Base-by-base conservation (phyloP, 2,329 filamentous ascomycete species). In the Graphium sp. region DNA sequence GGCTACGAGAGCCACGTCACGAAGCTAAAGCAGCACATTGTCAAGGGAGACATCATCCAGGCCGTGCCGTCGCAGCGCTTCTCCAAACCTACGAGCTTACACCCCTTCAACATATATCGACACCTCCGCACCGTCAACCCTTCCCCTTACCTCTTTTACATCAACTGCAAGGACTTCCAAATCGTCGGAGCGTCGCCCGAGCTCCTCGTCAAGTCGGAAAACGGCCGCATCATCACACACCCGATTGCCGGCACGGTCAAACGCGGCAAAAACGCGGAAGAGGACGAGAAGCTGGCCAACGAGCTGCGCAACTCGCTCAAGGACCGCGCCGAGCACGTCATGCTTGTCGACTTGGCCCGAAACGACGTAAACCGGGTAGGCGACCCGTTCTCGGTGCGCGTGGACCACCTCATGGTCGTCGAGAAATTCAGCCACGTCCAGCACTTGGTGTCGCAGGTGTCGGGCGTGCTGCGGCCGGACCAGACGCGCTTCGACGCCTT, bases 61-160 rank as follows among this genome's bases (percentile, higher is more conserved):
- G 83, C 84, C 1, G 89, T 98, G 11, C 89, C 89, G 2, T 94
- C 84, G 23, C 89, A 98, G 55, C 74, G 89, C 29, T 81, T 95
- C 46, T 76, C 85, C 6, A 71, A 87, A 17, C 85, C 85, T 10
- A 98, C 89, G 3, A 74, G 71, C 32, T 62, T 98, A 24, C 89
- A 98, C 51, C 87, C 89, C 0, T 98, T 95, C 65, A 98, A 95
- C 60, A 81, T 98, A 43, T 98, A 95, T 62, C 74, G 87, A 31
- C 83, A 93, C 49, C 66, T 98, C 21, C 81, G 89, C 36, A 93
- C 83, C n/a, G 81, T 95, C 45, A 98, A 98, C 49, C 89, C 89
- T 0, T 93, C 84, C 7, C 89, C 89, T 0, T 98, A 98, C 53
- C 72, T 98, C 20, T 98, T 98, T 62, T 98, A 85, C 55, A 71